phyloP scores from a whole-genome alignment of 495 filamentous ascomycete genomes.

The Penicillium coprophilum region DNA sequence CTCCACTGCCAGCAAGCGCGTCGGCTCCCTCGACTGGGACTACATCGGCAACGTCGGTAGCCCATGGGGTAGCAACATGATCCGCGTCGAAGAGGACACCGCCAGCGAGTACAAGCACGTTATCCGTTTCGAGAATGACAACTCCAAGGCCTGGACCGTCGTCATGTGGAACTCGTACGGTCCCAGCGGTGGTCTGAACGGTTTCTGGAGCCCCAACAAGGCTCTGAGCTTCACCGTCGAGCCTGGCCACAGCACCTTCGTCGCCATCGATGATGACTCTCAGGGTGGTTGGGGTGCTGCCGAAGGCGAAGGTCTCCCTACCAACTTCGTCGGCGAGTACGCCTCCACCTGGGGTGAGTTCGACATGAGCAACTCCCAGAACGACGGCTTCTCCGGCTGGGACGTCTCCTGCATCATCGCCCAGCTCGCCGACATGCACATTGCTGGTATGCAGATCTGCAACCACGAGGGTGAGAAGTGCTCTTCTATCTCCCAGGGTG shows the following conservation, averaged over 20 bases:
- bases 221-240: constrained; percentile 44
- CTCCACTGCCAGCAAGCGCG: constrained; percentile 18
- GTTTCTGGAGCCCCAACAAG: constrained; percentile 42
- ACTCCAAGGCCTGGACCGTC: constrained; percentile 40
- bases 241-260: constrained; percentile 39
- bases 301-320: constrained; percentile 33
- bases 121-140: constrained; percentile 44
- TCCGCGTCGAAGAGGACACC: constrained; percentile 35
- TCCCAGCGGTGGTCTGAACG: constrained; percentile 35
- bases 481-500: constrained; percentile 35
- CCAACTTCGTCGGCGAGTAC: constrained; percentile 34
- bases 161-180: constrained; percentile 56
- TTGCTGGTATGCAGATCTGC: constrained; percentile 48
- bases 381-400: constrained; percentile 49
- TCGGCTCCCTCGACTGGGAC: constrained; percentile 24
- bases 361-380: constrained; percentile 51
- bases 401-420: constrained; percentile 55
- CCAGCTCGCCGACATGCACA: constrained; percentile 26
- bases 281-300: constrained; percentile 42
- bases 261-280: constrained; percentile 50
- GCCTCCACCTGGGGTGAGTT: constrained; percentile 55
- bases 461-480: constrained; percentile 30
- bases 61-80: constrained; percentile 57
- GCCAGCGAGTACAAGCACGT: constrained; percentile 49
- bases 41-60: constrained; percentile 48